phyloP scores from a whole-genome alignment of 257 asterid genomes.

The Solanum habrochaites region DNA sequence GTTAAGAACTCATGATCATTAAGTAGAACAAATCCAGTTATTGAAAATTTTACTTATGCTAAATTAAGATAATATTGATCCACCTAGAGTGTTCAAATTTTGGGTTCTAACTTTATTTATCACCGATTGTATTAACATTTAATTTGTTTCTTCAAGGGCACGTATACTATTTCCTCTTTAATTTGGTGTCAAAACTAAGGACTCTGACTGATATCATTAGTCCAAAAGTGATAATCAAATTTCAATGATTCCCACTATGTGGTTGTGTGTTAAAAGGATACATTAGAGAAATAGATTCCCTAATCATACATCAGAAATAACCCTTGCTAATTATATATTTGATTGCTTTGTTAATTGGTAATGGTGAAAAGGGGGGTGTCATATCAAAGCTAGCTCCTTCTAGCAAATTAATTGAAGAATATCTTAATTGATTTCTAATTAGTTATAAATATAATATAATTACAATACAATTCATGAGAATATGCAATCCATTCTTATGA shows the following conservation, averaged over 20 bases:
- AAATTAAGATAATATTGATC: neutral
- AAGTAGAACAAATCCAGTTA: neutral
- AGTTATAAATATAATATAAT: neutral
- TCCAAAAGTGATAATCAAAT: conserved; percentile 5
- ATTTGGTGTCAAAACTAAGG: neutral
- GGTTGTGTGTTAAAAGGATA: neutral
- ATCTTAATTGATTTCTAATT: neutral
- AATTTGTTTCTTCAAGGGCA: neutral
- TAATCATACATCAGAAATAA: neutral
- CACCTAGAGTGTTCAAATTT: neutral
- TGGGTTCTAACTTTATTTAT: too few species aligned
- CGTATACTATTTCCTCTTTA: neutral
- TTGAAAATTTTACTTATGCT: neutral
- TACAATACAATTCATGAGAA: neutral
- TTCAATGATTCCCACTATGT: conserved; percentile 25
- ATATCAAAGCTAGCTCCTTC: neutral
- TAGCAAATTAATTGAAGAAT: neutral
- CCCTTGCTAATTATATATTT: neutral
- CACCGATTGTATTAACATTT: neutral
- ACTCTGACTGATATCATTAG: neutral
- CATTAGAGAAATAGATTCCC: neutral
- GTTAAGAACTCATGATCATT: neutral
- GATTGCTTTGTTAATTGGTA: neutral
- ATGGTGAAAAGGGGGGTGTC: neutral
- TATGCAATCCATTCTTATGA: neutral